A percentile compares a stretch with the other conserved stretches of the same genome.
Evolutionary conservation across 192 early-diverging fungal genomes (phyloP).

Genomic region (Coemansia sp.): DNA sequence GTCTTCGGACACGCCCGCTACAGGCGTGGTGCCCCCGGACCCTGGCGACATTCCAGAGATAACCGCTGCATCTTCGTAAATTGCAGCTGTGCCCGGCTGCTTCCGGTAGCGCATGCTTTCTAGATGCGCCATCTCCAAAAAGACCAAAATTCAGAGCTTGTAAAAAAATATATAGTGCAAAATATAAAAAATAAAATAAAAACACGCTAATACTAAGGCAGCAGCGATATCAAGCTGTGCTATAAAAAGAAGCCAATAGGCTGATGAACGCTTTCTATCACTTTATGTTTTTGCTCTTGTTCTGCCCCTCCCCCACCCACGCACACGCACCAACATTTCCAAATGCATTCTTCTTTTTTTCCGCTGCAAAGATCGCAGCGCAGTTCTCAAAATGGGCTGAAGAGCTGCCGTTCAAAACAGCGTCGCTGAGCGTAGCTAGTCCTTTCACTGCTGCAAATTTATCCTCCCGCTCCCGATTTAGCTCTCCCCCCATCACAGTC

Average conservation of each 20-base stretch:
- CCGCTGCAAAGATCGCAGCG: no score
- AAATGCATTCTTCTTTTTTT: no score
- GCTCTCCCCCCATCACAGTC: no score
- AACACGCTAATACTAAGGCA: not conserved
- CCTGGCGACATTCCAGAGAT: slow-evolving; percentile 45
- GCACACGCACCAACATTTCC: no score
- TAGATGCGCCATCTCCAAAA: slow-evolving; percentile 45
- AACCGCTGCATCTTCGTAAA: slow-evolving; percentile 49
- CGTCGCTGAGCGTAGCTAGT: no score
- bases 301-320: no score
- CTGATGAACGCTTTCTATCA: no score
- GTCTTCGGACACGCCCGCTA: slow-evolving; percentile 12
- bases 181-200: slow-evolving; percentile 6
- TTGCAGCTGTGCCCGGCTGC: slow-evolving; percentile 45
- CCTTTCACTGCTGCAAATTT: no score
- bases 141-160: not conserved
- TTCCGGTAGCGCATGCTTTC: slow-evolving; percentile 55
- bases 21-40: slow-evolving; percentile 24
- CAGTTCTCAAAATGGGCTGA: no score
- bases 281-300: no score
- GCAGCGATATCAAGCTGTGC: not conserved
- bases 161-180: not conserved
- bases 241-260: not conserved
- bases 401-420: no score
- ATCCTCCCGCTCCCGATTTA: no score